phyloP scores from a whole-genome alignment of 2,329 filamentous ascomycete genomes.

The Tolypocladium sp. region DNA sequence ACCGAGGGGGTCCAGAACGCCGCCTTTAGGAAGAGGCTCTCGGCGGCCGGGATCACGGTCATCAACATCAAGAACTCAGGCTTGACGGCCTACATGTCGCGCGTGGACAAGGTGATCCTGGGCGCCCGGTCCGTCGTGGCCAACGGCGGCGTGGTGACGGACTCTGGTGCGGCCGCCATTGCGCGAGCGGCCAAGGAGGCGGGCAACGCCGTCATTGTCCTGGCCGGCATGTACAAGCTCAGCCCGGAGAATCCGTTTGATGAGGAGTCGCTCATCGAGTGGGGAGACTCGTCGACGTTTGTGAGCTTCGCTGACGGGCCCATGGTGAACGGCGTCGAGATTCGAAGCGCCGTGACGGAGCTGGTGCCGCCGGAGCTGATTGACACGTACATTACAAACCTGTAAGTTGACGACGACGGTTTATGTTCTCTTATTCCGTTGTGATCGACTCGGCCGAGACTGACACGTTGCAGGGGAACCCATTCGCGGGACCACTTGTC shows the following conservation, averaged over 20 bases:
- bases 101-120: constrained; percentile 90
- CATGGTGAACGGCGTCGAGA: constrained; percentile 67
- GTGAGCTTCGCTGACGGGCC: constrained; percentile 71
- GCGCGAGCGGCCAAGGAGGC: constrained; percentile 78
- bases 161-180: constrained; percentile 74
- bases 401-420: constrained; percentile 27
- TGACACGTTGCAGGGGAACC: constrained; percentile 39
- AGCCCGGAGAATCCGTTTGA: constrained; percentile 84
- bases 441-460: neutral
- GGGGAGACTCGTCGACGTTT: constrained; percentile 70
- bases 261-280: constrained; percentile 74
- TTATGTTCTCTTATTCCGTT: neutral
- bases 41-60: constrained; percentile 68
- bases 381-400: constrained; percentile 77
- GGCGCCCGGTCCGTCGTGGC: constrained; percentile 80
- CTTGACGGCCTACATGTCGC: constrained; percentile 87
- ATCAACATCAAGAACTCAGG: constrained; percentile 79
- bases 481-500: constrained; percentile 66
- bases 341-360: constrained; percentile 73
- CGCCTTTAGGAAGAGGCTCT: constrained; percentile 68
- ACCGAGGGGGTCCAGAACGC: constrained; percentile 32
- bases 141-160: constrained; percentile 77
- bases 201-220: constrained; percentile 75
- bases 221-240: constrained; percentile 88
- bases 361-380: constrained; percentile 70